Conservation (phyloP, 495 filamentous ascomycete species). For the Neurospora sp. region DNA sequence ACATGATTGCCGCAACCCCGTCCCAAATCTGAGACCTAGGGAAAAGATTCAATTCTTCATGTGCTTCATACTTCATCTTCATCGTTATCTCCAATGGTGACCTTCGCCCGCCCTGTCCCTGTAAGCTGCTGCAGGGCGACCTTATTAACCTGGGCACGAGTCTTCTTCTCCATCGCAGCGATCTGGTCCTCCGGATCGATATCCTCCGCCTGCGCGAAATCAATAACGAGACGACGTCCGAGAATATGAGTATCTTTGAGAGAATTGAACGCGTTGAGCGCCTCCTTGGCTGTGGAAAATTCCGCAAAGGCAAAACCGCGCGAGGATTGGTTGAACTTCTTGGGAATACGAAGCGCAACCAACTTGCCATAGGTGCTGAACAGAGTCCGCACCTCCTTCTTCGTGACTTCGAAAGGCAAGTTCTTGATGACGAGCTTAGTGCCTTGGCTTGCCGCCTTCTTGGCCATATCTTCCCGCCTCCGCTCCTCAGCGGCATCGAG, state of each 20-base stretch:
- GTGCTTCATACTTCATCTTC: slow-evolving; percentile 40
- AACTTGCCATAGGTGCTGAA: slow-evolving; percentile 87
- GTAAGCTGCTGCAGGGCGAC: slow-evolving; percentile 81
- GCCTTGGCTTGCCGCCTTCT: slow-evolving; percentile 57
- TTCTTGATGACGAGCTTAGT: slow-evolving; percentile 99
- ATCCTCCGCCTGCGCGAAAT: slow-evolving; percentile 77
- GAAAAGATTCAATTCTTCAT: slow-evolving; percentile 12
- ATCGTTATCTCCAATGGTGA: slow-evolving; percentile 68
- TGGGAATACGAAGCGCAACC: slow-evolving; percentile 82
- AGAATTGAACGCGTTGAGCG: slow-evolving; percentile 83
- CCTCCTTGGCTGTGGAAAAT: slow-evolving; percentile 85
- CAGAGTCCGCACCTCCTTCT: slow-evolving; percentile 78
- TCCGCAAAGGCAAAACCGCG: slow-evolving; percentile 97
- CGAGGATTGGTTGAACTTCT: slow-evolving; percentile 79
- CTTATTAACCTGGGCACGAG: slow-evolving; percentile 74
- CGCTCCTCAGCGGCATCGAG: slow-evolving; percentile 79
- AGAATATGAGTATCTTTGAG: slow-evolving; percentile 89
- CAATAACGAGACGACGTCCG: slow-evolving; percentile 76
- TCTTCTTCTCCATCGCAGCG: slow-evolving; percentile 90
- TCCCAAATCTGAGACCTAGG: slow-evolving; percentile 8
- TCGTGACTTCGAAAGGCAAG: slow-evolving; percentile 87
- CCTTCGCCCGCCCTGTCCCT: slow-evolving; percentile 72
- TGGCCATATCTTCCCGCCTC: slow-evolving; percentile 66
- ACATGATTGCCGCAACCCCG: slow-evolving; percentile 7
- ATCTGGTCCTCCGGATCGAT: slow-evolving; percentile 93